phyloP scores from a whole-genome alignment of 495 filamentous ascomycete species.

The Tetracladium marchalianum region DNA sequence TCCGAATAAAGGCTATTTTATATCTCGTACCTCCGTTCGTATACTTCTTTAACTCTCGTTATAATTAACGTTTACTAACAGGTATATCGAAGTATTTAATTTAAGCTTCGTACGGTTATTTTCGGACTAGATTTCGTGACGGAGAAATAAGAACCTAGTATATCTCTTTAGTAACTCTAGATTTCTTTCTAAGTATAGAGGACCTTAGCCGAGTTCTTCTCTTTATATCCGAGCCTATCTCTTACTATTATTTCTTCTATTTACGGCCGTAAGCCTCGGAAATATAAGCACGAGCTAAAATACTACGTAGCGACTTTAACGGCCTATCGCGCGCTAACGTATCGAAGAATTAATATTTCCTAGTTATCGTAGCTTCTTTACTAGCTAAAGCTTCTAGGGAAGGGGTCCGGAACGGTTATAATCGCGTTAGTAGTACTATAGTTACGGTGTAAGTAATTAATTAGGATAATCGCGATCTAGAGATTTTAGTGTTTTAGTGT shows the following conservation, averaged over 20 bases:
- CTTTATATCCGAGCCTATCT: not conserved
- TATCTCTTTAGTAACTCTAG: not conserved
- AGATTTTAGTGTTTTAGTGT: too few relatives aligned
- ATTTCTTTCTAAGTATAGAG: not conserved
- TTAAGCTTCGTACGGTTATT: slow-evolving; percentile 12
- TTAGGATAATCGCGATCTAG: too few relatives aligned
- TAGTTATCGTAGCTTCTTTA: slow-evolving; percentile 1
- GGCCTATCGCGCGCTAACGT: not conserved
- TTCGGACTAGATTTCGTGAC: slow-evolving; percentile 2
- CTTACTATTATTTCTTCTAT: not conserved
- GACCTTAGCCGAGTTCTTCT: not conserved
- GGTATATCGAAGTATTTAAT: slow-evolving; percentile 3
- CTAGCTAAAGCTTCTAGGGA: not conserved
- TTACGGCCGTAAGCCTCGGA: not conserved
- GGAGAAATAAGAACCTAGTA: slow-evolving; percentile 2
- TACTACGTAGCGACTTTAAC: not conserved
- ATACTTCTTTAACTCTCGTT: slow-evolving; percentile 2
- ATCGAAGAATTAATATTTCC: slow-evolving; percentile 3
- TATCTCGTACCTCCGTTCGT: slow-evolving; percentile 2
- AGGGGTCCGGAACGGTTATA: not conserved
- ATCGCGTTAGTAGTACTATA: slow-evolving; percentile 6
- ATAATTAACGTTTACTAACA: slow-evolving; percentile 2
- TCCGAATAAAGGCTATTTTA: not conserved
- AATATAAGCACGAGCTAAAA: not conserved
- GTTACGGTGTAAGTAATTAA: not conserved